Evolutionary conservation across 495 filamentous ascomycete species (phyloP), one percentile per base, ranked within the genome.

Genomic region (Aspergillus funiculosus): DNA sequence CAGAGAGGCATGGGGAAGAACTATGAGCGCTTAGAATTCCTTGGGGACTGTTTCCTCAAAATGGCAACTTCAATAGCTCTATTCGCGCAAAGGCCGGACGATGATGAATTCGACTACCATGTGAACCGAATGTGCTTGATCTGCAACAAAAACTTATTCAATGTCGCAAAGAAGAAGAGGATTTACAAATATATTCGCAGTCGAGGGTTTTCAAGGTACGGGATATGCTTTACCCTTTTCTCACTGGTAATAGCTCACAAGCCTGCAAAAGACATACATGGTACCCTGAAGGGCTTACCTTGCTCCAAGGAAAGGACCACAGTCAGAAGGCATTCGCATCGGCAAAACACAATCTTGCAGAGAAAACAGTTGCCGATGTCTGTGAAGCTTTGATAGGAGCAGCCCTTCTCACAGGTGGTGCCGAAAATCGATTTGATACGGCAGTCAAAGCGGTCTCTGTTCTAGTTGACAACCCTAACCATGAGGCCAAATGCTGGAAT

Each of bases 281-380:
- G 89, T 95, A 94, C 56, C 89, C 89, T 0, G 76, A 85, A 46
- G 86, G 86, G 1, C 69, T 94, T 41, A 75, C 67, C 28, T 67
- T 85, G 15, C 63, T 83, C 1, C 59, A 74, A 41, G 84, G 83
- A 5, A 84, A 81, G 43, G 75, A 80, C 11, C 62, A 66, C 15
- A 72, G 71, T 4, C 81, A 75, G 13, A 76, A 70, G 43, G 70
- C 73, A 17, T 62, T 63, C 17, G 73, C 68, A 5, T 67, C 77
- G 45, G 59, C 63, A 17, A 74, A 68, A 15, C 91, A 96, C 54
- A 57, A 66, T 0, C 77, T 98, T 5, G 85, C 79, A 2, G 86
- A 95, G 57, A 98, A 98, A 65, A 82, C 87, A 3, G 85, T 95
- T 59, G 92, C 92, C n/a, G 92, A 98, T 67, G 90, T 98, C 14